A percentile compares a stretch with the other conserved stretches of the same genome.
Conservation (phyloP, 1,139 yeast genomes). For the Tardiomyces depauwii region DNA sequence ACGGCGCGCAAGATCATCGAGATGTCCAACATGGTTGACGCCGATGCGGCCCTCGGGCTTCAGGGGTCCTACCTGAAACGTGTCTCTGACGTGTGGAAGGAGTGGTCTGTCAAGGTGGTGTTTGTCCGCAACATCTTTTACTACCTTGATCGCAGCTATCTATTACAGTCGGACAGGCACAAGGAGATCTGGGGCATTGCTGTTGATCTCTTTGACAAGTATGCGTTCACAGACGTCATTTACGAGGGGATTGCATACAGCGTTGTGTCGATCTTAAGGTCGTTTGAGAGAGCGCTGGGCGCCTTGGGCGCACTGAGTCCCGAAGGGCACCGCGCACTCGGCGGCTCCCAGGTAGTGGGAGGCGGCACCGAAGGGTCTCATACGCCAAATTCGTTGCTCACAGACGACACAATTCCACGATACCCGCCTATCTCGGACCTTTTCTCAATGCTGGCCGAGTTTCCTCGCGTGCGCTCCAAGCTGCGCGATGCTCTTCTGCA, state of each 20-base stretch:
- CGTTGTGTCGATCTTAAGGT: background rate
- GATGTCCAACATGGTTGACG: slow-evolving; percentile 5
- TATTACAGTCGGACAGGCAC: slow-evolving; percentile 20
- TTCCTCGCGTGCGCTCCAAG: background rate
- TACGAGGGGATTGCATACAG: background rate
- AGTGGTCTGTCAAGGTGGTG: slow-evolving; percentile 18
- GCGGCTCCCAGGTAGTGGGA: no score
- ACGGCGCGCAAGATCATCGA: slow-evolving; percentile 6
- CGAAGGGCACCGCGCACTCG: no score
- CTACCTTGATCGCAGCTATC: slow-evolving; percentile 28
- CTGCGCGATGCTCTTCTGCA: background rate
- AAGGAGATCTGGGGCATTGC: slow-evolving; percentile 18
- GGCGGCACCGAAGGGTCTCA: no score
- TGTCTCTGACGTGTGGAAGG: slow-evolving; percentile 14
- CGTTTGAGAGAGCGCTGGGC: background rate
- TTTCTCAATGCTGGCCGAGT: background rate
- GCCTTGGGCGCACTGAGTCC: no score
- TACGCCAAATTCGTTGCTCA: no score
- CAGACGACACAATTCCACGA: no score
- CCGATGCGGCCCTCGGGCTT: slow-evolving; percentile 4
- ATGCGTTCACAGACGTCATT: background rate
- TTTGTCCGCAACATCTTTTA: slow-evolving; percentile 21
- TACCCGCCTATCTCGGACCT: background rate
- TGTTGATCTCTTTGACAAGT: slow-evolving; percentile 10
- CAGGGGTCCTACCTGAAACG: slow-evolving; percentile 1